Percentiles rank a stretch among this genome's conserved stretches.
Conservation (phyloP, 768 basidiomycete genomes). For the Lentinula lateritia region DNA sequence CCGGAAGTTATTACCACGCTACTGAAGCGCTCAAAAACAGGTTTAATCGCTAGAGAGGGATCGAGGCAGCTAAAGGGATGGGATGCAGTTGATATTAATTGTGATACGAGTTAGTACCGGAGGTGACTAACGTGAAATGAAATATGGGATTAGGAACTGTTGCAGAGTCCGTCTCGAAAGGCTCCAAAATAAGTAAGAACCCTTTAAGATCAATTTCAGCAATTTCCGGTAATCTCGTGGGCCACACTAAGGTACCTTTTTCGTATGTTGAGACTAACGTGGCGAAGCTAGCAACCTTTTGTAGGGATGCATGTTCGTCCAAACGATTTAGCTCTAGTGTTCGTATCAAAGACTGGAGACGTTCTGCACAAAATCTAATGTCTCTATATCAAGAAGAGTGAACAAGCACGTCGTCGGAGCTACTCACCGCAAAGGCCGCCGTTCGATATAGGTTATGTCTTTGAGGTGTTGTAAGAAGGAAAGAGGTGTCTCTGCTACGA, state of each 20-base stretch:
- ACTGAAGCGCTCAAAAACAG: slow-evolving; percentile 96
- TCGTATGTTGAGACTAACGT: slow-evolving; percentile 98
- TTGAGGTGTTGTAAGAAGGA: slow-evolving; percentile 98
- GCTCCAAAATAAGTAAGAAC: slow-evolving; percentile 94
- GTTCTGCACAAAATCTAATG: slow-evolving; percentile 89
- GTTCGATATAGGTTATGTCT: slow-evolving; percentile 98
- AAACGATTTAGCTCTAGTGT: slow-evolving; percentile 85
- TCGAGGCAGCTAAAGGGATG: slow-evolving; percentile 74
- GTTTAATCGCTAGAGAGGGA: slow-evolving; percentile 94
- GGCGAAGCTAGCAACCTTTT: slow-evolving; percentile 95
- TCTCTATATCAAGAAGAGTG: neutral
- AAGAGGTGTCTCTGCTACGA: slow-evolving; percentile 95
- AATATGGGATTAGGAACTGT: slow-evolving; percentile 99
- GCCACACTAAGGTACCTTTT: slow-evolving; percentile 53
- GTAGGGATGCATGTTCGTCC: slow-evolving; percentile 88
- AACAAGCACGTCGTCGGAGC: neutral
- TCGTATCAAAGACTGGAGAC: slow-evolving; percentile 88
- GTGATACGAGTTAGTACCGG: neutral
- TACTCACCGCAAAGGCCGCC: slow-evolving; percentile 79
- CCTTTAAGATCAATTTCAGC: slow-evolving; percentile 39
- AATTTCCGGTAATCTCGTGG: neutral
- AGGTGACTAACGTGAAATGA: slow-evolving; percentile 76
- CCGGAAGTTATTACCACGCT: slow-evolving; percentile 98
- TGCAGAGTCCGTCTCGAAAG: slow-evolving; percentile 97
- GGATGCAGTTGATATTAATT: neutral